Conservation (phyloP, 2,329 filamentous ascomycete genomes). For the Cladosporium sphaerospermum region DNA sequence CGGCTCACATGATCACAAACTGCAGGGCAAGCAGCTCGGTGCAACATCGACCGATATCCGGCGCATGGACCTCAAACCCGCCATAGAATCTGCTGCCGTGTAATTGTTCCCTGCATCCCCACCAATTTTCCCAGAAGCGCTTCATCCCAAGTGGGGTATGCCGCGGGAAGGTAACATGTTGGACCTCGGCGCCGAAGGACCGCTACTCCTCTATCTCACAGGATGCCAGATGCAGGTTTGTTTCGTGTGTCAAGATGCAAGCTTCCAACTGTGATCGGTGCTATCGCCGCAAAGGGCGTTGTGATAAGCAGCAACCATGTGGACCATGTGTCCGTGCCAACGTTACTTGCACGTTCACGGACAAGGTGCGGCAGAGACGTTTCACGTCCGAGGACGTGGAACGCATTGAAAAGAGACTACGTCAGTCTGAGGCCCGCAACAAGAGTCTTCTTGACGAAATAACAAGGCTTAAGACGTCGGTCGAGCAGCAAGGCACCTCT, state of each 20-base stretch:
- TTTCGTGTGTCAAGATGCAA: slow-evolving; percentile 4
- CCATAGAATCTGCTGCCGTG: no score
- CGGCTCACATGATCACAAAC: no score
- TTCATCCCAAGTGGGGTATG: no score
- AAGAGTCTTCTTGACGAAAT: slow-evolving; percentile 17
- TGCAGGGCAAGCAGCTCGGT: no score
- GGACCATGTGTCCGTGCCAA: slow-evolving; percentile 32
- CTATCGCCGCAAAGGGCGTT: slow-evolving; percentile 37
- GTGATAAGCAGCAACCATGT: slow-evolving; percentile 37
- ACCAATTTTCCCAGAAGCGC: no score
- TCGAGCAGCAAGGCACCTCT: slow-evolving; percentile 2
- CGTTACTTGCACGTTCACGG: slow-evolving; percentile 32
- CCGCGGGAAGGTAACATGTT: no score
- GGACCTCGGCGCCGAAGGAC: no score
- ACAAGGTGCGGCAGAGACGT: slow-evolving; percentile 25
- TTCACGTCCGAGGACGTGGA: slow-evolving; percentile 30
- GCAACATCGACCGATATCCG: no score
- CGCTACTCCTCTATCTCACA: no score
- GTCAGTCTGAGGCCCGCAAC: slow-evolving; percentile 31
- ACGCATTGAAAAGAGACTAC: slow-evolving; percentile 31
- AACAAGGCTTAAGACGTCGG: slow-evolving; percentile 7
- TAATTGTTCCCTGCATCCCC: no score
- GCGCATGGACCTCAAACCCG: no score
- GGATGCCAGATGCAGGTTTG: no score
- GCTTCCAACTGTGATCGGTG: slow-evolving; percentile 33